Conservation (phyloP, 2,329 filamentous ascomycete genomes). For the Dendrostoma leiphaemia region DNA sequence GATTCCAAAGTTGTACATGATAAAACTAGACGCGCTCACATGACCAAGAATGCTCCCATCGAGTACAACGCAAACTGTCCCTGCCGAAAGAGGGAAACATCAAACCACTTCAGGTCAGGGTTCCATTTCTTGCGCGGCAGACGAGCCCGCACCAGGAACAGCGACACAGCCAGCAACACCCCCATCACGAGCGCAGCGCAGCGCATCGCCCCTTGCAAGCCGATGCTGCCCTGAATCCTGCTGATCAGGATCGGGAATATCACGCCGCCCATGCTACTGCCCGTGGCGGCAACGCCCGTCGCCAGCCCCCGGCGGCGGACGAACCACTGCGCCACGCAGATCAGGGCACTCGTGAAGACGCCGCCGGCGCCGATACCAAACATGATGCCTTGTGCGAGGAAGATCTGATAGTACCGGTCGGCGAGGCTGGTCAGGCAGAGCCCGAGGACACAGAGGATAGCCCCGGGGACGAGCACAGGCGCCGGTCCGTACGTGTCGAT, state of each 20-base stretch:
- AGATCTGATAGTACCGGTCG: constrained; percentile 20
- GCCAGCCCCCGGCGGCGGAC: constrained; percentile 11
- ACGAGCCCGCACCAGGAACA: constrained; percentile 23
- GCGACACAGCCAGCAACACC: constrained; percentile 10
- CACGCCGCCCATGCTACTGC: constrained; percentile 20
- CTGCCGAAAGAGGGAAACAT: constrained; percentile 25
- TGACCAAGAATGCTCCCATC: constrained; percentile 25
- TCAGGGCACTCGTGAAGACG: constrained; percentile 15
- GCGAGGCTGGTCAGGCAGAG: constrained; percentile 20
- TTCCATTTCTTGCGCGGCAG: constrained; percentile 29
- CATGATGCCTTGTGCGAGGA: constrained; percentile 17
- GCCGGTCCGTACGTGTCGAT: constrained; percentile 22
- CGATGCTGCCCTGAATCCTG: constrained; percentile 1
- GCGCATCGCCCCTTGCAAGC: constrained; percentile 9
- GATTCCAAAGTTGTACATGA: too few relatives aligned
- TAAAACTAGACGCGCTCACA: too few relatives aligned
- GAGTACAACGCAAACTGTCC: constrained; percentile 25
- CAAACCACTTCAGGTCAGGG: constrained; percentile 25
- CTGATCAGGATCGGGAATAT: constrained; percentile 21
- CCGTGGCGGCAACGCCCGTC: constrained; percentile 16
- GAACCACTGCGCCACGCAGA: constrained; percentile 21
- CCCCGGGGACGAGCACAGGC: constrained; percentile 16
- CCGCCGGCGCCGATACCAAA: constrained; percentile 18
- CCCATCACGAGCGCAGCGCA: constrained; percentile 16
- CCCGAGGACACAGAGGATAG: constrained; percentile 20